Percentiles rank a stretch among this genome's conserved stretches.
These are phyloP conservation scores for Exophiala sp. DNA, from an alignment of 2,329 filamentous ascomycete species.

Conservation along the genomic window DNA sequence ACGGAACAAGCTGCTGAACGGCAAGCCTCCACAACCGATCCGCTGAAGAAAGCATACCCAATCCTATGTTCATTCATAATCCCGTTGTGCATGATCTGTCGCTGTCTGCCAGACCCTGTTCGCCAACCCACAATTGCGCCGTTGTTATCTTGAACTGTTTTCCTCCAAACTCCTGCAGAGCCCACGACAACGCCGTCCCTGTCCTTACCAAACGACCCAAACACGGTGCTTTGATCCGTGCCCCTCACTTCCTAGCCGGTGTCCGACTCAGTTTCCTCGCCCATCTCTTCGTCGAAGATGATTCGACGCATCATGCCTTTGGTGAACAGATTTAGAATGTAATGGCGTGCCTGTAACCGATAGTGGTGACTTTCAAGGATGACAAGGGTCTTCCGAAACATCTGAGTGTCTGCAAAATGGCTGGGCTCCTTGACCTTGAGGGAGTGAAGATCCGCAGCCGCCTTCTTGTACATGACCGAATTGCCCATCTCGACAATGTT, in stretches of 20 bases:
- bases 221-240: neutral
- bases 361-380: conserved; percentile 87
- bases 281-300: conserved; percentile 61
- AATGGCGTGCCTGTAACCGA: conserved; percentile 75
- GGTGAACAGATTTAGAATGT: conserved; percentile 91
- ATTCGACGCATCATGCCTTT: conserved; percentile 79
- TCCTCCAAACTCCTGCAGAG: no score
- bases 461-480: conserved; percentile 83
- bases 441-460: conserved; percentile 67
- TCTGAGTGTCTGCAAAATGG: conserved; percentile 65
- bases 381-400: conserved; percentile 81
- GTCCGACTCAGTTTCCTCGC: conserved; percentile 22
- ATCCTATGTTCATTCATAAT: conserved; percentile 1
- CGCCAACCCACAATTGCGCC: neutral
- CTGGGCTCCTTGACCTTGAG: conserved; percentile 69
- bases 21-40: neutral
- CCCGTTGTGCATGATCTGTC: neutral
- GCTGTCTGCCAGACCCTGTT: neutral
- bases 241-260: conserved; percentile 14
- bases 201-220: neutral
- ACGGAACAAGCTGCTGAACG: neutral
- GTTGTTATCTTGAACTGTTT: no score
- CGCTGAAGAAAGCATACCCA: conserved; percentile 2
- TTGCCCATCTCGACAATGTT: conserved; percentile 85
- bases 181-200: neutral